Evolutionary conservation across 345 rosid genomes (phyloP).

Genomic region (Balakata baccata): DNA sequence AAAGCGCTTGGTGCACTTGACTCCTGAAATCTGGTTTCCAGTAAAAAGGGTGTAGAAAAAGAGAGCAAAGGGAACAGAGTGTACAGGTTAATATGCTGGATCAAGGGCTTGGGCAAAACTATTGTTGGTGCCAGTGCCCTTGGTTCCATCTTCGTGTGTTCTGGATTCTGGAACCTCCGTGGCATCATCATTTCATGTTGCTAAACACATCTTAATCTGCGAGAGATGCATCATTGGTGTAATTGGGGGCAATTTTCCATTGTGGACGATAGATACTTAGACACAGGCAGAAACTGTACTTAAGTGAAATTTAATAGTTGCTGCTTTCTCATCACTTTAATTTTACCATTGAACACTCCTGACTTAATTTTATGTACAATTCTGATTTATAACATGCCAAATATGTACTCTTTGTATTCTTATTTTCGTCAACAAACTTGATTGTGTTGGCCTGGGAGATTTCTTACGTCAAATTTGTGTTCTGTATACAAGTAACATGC

Average conservation of each 20-base stretch:
- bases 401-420: background rate
- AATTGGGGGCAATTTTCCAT: background rate
- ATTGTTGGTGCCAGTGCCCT: background rate
- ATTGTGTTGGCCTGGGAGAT: background rate
- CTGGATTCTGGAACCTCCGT: background rate
- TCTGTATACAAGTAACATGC: background rate
- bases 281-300: background rate
- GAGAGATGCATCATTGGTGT: constrained; percentile 1
- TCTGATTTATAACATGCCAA: background rate
- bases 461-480: background rate
- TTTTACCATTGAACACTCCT: too few relatives aligned
- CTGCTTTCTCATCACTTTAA: background rate
- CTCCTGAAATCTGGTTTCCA: constrained; percentile 33
- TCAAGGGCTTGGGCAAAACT: background rate
- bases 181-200: background rate
- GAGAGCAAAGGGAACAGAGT: background rate
- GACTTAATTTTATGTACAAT: background rate
- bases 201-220: background rate
- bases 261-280: background rate
- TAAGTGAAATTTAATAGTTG: background rate
- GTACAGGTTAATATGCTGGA: constrained; percentile 9
- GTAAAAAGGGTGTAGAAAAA: background rate
- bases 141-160: background rate
- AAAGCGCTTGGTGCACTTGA: constrained; percentile 98
- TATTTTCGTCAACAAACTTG: background rate